A percentile compares a stretch with the other conserved stretches of the same genome.
phyloP scores from a whole-genome alignment of 495 filamentous ascomycete species.

The Penicillium manginii region DNA sequence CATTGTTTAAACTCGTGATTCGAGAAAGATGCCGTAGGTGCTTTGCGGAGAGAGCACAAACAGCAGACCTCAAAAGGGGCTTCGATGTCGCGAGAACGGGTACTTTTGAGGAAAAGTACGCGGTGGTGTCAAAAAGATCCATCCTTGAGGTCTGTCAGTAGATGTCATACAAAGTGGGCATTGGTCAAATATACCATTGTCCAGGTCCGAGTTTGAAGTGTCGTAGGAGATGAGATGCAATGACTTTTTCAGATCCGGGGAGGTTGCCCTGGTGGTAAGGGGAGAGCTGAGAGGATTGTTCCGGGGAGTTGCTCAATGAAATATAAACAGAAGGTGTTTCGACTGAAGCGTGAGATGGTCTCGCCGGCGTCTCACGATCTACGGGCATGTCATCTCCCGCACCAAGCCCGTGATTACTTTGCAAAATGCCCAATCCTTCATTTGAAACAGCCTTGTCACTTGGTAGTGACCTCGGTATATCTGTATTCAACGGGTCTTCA shows the following conservation, averaged over 20 bases:
- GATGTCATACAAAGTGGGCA: neutral
- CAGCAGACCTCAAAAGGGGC: conserved; percentile 21
- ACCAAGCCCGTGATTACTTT: no score
- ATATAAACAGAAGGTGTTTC: no score
- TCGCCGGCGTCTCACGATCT: no score
- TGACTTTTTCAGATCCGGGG: conserved; percentile 4
- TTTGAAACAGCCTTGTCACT: neutral
- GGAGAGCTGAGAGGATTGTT: neutral
- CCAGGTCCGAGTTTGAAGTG: conserved; percentile 26
- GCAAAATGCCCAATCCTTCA: neutral
- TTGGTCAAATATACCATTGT: conserved; percentile 17
- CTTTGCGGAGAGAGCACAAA: conserved; percentile 27
- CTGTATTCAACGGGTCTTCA: conserved; percentile 7
- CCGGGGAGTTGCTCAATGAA: neutral
- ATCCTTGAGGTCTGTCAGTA: conserved; percentile 16
- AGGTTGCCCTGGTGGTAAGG: neutral
- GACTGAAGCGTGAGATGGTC: no score
- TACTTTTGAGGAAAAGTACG: conserved; percentile 27
- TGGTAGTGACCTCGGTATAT: neutral
- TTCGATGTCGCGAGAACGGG: conserved; percentile 21
- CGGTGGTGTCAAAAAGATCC: conserved; percentile 27
- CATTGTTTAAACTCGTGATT: neutral
- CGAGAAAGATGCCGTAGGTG: conserved; percentile 17
- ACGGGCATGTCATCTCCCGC: no score
- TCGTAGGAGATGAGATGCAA: conserved; percentile 20